A percentile compares a stretch with the other conserved stretches of the same genome.
phyloP scores from a whole-genome alignment of 257 asterid genomes.

The Lycium ferocissimum region DNA sequence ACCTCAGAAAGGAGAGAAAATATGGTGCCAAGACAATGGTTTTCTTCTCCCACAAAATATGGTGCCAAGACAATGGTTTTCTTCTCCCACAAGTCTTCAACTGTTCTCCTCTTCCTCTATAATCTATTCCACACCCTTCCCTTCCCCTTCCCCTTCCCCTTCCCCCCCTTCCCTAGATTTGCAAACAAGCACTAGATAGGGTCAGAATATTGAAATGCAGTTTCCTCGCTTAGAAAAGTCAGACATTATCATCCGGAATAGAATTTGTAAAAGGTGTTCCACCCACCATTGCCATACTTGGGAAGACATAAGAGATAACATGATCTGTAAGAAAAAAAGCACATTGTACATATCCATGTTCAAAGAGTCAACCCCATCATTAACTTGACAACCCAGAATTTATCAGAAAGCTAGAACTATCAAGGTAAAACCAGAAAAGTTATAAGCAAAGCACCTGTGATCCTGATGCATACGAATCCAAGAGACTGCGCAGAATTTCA shows the following conservation, averaged over 20 bases:
- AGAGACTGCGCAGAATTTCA: conserved; percentile 92
- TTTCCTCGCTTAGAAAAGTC: neutral
- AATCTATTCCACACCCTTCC: neutral
- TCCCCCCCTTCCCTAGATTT: neutral
- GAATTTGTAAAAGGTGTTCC: neutral
- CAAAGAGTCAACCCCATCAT: neutral
- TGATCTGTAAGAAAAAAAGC: neutral
- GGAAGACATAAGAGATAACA: conserved; percentile 19
- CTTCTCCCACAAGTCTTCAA: neutral
- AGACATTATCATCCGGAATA: neutral
- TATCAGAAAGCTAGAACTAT: neutral
- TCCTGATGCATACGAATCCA: conserved; percentile 81
- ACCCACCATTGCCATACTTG: neutral
- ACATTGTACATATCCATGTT: neutral
- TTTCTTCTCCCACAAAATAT: neutral
- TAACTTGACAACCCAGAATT: neutral
- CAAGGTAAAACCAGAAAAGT: conserved; percentile 1
- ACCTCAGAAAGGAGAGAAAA: neutral
- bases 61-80: neutral
- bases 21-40: neutral
- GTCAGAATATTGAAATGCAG: neutral
- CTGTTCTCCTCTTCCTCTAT: neutral
- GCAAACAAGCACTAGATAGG: neutral
- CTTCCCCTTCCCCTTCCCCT: neutral
- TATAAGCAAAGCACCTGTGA: conserved; percentile 59